Evolutionary conservation across 1,139 yeast species (phyloP).

Genomic region (Yamadazyma buinensis): DNA sequence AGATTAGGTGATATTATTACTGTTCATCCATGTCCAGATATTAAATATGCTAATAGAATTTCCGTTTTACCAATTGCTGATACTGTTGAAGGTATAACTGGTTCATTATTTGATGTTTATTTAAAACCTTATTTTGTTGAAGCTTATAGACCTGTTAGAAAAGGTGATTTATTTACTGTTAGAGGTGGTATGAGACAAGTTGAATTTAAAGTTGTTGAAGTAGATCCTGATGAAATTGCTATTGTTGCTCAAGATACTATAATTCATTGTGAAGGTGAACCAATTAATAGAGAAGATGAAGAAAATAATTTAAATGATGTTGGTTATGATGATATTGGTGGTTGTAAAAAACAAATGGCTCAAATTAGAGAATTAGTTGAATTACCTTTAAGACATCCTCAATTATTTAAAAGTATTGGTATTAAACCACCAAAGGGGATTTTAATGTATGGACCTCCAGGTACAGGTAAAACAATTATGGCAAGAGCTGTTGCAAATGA

Average conservation of each 20-base stretch:
- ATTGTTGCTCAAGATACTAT: slow-evolving; percentile 98
- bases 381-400: slow-evolving; percentile 95
- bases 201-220: slow-evolving; percentile 96
- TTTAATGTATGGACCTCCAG: slow-evolving; percentile 97
- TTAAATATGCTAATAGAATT: slow-evolving; percentile 89
- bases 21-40: slow-evolving; percentile 95
- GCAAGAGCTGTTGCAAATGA: slow-evolving; percentile 99
- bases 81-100: slow-evolving; percentile 96
- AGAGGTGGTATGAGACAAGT: slow-evolving; percentile 99
- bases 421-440: slow-evolving; percentile 97
- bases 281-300: slow-evolving; percentile 98
- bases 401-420: slow-evolving; percentile 93
- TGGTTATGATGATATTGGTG: slow-evolving; percentile 99
- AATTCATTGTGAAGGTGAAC: slow-evolving; percentile 98
- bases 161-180: slow-evolving; percentile 93
- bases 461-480: slow-evolving; percentile 98
- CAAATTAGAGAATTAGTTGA: slow-evolving; percentile 97
- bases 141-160: slow-evolving; percentile 97
- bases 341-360: slow-evolving; percentile 98
- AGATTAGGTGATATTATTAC: slow-evolving; percentile 91
- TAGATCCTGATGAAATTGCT: slow-evolving; percentile 96
- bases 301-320: slow-evolving; percentile 94
- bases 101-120: slow-evolving; percentile 94
- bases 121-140: slow-evolving; percentile 98
- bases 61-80: slow-evolving; percentile 98